Evolutionary conservation across 2,329 filamentous ascomycete species (phyloP), one percentile per base, ranked within the genome.

Genomic region (Neofusicoccum umdonicola): DNA sequence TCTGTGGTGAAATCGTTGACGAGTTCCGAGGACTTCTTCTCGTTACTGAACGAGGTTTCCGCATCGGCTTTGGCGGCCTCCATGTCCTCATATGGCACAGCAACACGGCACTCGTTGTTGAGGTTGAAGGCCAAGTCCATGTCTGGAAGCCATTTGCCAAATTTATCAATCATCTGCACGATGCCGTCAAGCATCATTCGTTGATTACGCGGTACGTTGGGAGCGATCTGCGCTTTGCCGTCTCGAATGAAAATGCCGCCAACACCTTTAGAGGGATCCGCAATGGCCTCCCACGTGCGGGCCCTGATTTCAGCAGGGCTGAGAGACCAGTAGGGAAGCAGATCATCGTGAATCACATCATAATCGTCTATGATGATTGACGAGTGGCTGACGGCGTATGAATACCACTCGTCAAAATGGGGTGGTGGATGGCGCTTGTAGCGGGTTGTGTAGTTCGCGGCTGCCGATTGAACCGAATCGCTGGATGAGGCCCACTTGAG

Each of bases 61-160:
- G 48, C 37, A 3, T 35, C 47, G 4, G 47, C 17, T 12, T 39
- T 31, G 51, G 6, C 69, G 62, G n/a, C 68, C 68, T 37, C 68
- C 68, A 44, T 48, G 9, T 50, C 63, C 47, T n/a, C 50, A 61
- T 73, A 83, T 0, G 85, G 84, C 2, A 87, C 80, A 34, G 83
- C 82, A 11, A 88, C 82, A 11, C 86, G 81, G 52, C 81, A 81
- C 69, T 87, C 85, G 67, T 88, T 85, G 66, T 87, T 86, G n/a
- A 88, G 70, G 66, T 88, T 88, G 74, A 88, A 83, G 0, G 83
- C 85, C 42, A 88, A 72, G 69, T 88, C 85, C 86, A 88, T 88
- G 66, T 88, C 85, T 0, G 86, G 86, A 35, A 88, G 77, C 68
- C 81, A 78, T 63, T 84, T 71, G 1, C 79, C 78, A 68, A 88